Evolutionary conservation across 1,284 basidiomycete species (phyloP), one percentile per base, ranked within the genome.

Genomic region (Ganoderma boninense): DNA sequence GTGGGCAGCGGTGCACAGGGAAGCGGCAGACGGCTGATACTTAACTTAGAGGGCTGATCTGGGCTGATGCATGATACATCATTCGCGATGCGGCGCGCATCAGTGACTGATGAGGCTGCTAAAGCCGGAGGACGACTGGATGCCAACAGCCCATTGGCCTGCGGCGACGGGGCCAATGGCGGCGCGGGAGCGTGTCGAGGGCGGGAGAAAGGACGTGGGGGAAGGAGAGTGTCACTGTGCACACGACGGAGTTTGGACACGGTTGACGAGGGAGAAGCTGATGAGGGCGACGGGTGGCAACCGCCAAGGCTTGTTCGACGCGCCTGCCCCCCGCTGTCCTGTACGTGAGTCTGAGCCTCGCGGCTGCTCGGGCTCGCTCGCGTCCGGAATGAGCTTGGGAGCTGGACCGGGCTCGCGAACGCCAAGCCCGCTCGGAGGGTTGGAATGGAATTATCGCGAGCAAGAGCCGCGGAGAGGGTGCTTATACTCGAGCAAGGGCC

Each of bases 201-300:
- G 59, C 60, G 26, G 54, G 54, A 57, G 18, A 29, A 57, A 35
- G 54, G 54, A 32, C 49, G 49, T 40, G 68, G 52, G 40, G 16
- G 62, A 49, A 57, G 64, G 62, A 10, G 54, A 61, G 61, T 46
- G n/a, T n/a, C n/a, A n/a, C n/a, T 32, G 66, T 65, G 68, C 68
- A 68, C 65, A 65, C 63, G 66, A 68, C 67, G 66, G 70, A 66
- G 49, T 32, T 52, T 63, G 59, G 70, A 70, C 65, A 66, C 64
- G 73, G 63, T 68, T 66, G 70, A 73, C 69, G 72, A 73, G 68
- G 63, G 65, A 71, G 73, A 74, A 74, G 73, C 67, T 74, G 73
- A 74, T 74, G 73, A 66, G 60, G 62, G 60, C 63, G 64, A 62
- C 64, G 68, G 68, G 59, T 74, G 68, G 69, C 73, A 74, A 74